A percentile compares a stretch with the other conserved stretches of the same genome.
These are phyloP conservation scores for Xylaria acuta DNA, from an alignment of 495 filamentous ascomycete species.

Conservation along the genomic window DNA sequence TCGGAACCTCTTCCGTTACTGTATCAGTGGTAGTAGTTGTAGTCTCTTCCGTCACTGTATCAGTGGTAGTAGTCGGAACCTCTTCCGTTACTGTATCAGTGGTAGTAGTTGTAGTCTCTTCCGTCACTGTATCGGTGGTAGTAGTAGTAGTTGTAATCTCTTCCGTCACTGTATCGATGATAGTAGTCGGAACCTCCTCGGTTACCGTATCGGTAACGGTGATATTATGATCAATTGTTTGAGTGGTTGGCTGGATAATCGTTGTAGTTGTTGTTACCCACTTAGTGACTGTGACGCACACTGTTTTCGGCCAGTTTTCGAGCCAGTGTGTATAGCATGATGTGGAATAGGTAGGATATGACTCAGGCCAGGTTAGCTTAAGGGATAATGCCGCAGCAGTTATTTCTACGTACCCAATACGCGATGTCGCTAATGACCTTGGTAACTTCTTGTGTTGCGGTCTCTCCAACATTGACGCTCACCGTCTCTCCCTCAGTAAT, in stretches of 20 bases:
- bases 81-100: slow-evolving; percentile 15
- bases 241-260: slow-evolving; percentile 32
- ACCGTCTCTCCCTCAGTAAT: slow-evolving; percentile 28
- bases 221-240: slow-evolving; percentile 32
- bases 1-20: not conserved
- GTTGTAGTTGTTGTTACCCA: slow-evolving; percentile 36
- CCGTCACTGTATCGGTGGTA: slow-evolving; percentile 34
- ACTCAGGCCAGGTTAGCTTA: not conserved
- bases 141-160: slow-evolving; percentile 3
- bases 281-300: slow-evolving; percentile 35
- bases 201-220: slow-evolving; percentile 31
- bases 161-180: slow-evolving; percentile 8
- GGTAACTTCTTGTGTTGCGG: slow-evolving; percentile 7
- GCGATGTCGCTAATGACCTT: not conserved
- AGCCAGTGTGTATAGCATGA: not conserved
- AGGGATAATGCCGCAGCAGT: not conserved
- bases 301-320: slow-evolving; percentile 18
- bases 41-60: slow-evolving; percentile 26
- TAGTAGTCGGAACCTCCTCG: slow-evolving; percentile 18
- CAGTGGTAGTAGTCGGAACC: slow-evolving; percentile 29
- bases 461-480: slow-evolving; percentile 26
- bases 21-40: slow-evolving; percentile 20
- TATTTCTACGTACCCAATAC: slow-evolving; percentile 11
- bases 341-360: slow-evolving; percentile 17
- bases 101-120: slow-evolving; percentile 13